Evolutionary conservation across 179 eudicot species (phyloP).

Genomic region (Spergularia azorica): DNA sequence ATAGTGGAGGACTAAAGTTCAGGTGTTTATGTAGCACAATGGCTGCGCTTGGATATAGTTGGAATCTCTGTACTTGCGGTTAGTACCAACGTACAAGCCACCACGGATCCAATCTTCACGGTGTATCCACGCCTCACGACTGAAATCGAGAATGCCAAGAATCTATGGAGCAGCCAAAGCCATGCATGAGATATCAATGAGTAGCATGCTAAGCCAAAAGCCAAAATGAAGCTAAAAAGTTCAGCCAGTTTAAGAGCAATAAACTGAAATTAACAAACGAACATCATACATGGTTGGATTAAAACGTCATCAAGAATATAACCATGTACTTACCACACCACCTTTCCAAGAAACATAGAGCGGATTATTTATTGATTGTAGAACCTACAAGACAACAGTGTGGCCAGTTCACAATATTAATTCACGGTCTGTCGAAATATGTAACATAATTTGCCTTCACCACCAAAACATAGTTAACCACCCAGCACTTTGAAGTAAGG

Average conservation of each 20-base stretch:
- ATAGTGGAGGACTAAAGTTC: neutral
- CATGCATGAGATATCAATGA: neutral
- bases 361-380: constrained; percentile 78
- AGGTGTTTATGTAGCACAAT: constrained; percentile 82
- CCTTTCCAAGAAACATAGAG: constrained; percentile 87
- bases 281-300: neutral
- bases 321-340: constrained; percentile 71
- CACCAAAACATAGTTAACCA: too few relatives aligned
- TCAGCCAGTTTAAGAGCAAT: neutral
- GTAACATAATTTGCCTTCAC: neutral
- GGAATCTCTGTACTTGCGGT: constrained; percentile 86
- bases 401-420: constrained; percentile 4
- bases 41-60: constrained; percentile 90
- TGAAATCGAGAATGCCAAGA: constrained; percentile 73
- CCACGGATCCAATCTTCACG: constrained; percentile 90
- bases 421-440: too few relatives aligned
- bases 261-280: neutral
- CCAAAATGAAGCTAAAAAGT: neutral
- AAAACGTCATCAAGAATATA: neutral
- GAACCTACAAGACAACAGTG: constrained; percentile 51
- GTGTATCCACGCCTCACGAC: constrained; percentile 90
- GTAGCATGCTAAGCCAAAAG: neutral
- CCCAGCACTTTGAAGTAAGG: too few relatives aligned
- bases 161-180: constrained; percentile 42
- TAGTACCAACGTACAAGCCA: constrained; percentile 78